Evolutionary conservation across 2,329 filamentous ascomycete genomes (phyloP).

Genomic region (Diaporthe destruens): DNA sequence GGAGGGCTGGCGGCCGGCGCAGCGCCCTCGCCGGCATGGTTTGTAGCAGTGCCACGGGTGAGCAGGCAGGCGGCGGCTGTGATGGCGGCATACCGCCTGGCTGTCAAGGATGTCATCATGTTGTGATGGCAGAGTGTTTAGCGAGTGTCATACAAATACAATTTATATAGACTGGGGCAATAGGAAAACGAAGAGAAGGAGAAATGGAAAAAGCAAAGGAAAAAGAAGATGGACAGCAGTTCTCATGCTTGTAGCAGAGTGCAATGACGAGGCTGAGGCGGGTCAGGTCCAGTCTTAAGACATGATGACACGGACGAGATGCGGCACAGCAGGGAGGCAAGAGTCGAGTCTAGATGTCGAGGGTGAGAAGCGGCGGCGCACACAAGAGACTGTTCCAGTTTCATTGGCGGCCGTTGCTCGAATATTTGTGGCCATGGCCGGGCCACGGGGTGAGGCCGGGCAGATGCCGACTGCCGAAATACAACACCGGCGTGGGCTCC

Average conservation of each 20-base stretch:
- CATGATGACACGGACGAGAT: not conserved
- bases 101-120: not conserved
- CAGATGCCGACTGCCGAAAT: slow-evolving; percentile 3
- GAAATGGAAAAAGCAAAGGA: not conserved
- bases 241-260: slow-evolving; percentile 4
- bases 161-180: not conserved
- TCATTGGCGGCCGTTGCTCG: slow-evolving; percentile 20
- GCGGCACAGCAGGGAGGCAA: not conserved
- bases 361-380: not conserved
- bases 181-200: not conserved
- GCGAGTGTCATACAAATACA: not conserved
- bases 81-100: slow-evolving; percentile 24
- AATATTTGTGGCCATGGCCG: slow-evolving; percentile 24
- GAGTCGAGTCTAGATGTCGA: slow-evolving; percentile 6
- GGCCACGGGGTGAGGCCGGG: slow-evolving; percentile 27
- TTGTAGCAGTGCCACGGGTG: not conserved
- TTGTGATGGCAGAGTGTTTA: not conserved
- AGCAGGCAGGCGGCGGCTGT: slow-evolving; percentile 39
- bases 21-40: slow-evolving; percentile 41
- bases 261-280: slow-evolving; percentile 6
- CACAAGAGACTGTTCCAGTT: slow-evolving; percentile 32
- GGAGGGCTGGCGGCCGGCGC: slow-evolving; percentile 44
- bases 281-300: slow-evolving; percentile 34
- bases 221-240: slow-evolving; percentile 29
- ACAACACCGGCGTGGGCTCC: not conserved